Evolutionary conservation across 2,329 filamentous ascomycete genomes (phyloP).

Genomic region (Orbilia quercus): DNA sequence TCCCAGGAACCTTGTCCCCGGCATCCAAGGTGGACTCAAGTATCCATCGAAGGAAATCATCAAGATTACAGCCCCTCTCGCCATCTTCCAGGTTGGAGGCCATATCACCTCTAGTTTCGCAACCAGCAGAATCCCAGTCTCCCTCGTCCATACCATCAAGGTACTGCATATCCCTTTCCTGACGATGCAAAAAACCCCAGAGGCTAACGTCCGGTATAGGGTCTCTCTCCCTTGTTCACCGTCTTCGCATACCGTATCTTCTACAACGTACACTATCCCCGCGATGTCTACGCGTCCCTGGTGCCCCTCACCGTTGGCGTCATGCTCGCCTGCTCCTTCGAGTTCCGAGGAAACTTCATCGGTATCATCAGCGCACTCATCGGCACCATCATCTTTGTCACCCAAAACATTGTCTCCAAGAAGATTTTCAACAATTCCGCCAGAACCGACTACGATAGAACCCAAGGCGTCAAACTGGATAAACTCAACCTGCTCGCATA

Average conservation of each 20-base stretch:
- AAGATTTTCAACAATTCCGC: slow-evolving; percentile 95
- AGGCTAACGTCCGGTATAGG: slow-evolving; percentile 62
- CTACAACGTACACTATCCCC: slow-evolving; percentile 87
- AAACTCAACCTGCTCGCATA: slow-evolving; percentile 97
- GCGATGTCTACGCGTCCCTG: slow-evolving; percentile 85
- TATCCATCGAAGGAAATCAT: slow-evolving; percentile 83
- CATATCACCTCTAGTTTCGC: slow-evolving; percentile 94
- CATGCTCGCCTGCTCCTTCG: slow-evolving; percentile 92
- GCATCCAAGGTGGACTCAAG: slow-evolving; percentile 84
- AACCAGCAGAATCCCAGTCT: slow-evolving; percentile 93
- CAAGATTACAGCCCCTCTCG: slow-evolving; percentile 86
- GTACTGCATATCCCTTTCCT: slow-evolving; percentile 25
- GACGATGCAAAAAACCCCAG: neutral
- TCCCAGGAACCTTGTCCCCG: slow-evolving; percentile 77
- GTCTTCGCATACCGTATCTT: slow-evolving; percentile 91
- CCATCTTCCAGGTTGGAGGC: slow-evolving; percentile 90
- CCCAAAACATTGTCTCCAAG: slow-evolving; percentile 98
- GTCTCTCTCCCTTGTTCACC: slow-evolving; percentile 92
- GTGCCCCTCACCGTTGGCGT: slow-evolving; percentile 94
- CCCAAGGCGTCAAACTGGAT: slow-evolving; percentile 79
- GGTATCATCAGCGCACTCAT: slow-evolving; percentile 90
- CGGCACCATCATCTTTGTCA: slow-evolving; percentile 94
- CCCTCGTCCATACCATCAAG: slow-evolving; percentile 97
- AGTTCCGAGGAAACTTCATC: slow-evolving; percentile 86
- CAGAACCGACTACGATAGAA: slow-evolving; percentile 79